Base-by-base conservation (phyloP, 2,329 filamentous ascomycete species). In the Metarhizium humberi region DNA sequence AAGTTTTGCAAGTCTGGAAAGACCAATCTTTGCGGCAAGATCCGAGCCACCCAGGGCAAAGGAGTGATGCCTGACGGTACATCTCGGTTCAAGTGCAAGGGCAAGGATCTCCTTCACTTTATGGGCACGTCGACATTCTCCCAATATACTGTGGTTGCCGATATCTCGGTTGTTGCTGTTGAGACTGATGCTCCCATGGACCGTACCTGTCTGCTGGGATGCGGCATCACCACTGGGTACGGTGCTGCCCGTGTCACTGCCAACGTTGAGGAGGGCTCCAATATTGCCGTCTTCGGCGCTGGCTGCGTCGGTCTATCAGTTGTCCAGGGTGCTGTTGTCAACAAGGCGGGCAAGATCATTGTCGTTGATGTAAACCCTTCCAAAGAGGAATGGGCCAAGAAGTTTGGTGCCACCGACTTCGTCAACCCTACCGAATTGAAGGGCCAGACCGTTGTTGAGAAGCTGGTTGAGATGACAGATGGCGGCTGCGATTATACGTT, bases 1-100 rank as follows among this genome's bases (percentile, higher is more conserved):
- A 97, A 97, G 79, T 97, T 97, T 82, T 99, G 94, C 87, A 94
- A 90, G 75, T 97, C 92, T 46, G 94, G 92, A 77, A 99, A 99
- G 86, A 97, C 92, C 67, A 96, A 97, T 77, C 87, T 97, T 57
- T 97, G 92, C 77, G 94, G 94, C 73, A 97, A 97, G 84, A 99
- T 99, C 74, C 87, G 94, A 66, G 90, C 90, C 49, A 97, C 94
- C 48, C 94, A 99, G 77, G 94, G 94, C 66, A 88, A 86, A 74
- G 94, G 94, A 68, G 84, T 96, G 64, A 96, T 99, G 92, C 94
- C 94, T 56, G 94, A 99, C 73, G 92, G 92, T 66, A 97, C 92
- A 62, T 87, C 88, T 56, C 88, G 94, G 66, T 96, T 97, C 85
- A 90, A 83, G 75, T 91, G 87, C 81, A 94, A 92, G 74, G 94